A percentile compares a stretch with the other conserved stretches of the same genome.
These are phyloP conservation scores for Aspergillus quadrilineatus DNA, from an alignment of 2,329 filamentous ascomycete species.

Conservation along the genomic window DNA sequence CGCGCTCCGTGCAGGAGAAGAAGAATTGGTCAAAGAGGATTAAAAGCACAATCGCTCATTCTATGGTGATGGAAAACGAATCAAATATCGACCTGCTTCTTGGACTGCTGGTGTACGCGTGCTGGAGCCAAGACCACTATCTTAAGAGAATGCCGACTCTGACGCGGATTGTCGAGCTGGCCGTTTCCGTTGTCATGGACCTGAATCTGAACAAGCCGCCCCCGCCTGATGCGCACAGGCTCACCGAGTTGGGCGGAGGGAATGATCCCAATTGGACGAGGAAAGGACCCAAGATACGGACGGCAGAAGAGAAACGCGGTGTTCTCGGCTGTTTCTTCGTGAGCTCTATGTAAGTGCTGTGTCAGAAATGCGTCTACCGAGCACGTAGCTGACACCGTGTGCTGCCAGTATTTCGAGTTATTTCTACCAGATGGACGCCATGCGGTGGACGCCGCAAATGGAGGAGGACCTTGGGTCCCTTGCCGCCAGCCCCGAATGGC, in stretches of 20 bases:
- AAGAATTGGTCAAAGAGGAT: not conserved
- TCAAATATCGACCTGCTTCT: slow-evolving; percentile 4
- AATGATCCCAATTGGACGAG: not conserved
- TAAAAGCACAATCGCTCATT: not conserved
- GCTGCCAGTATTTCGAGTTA: not conserved
- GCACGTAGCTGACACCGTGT: not conserved
- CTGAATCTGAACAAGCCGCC: not conserved
- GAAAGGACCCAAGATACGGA: not conserved
- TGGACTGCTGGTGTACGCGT: not conserved
- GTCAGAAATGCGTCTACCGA: not conserved
- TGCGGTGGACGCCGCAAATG: slow-evolving; percentile 1
- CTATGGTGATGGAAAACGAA: not conserved
- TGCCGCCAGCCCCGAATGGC: not conserved
- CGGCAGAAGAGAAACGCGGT: not conserved
- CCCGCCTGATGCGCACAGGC: not conserved
- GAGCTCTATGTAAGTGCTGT: not conserved
- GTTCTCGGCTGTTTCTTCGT: slow-evolving; percentile 1
- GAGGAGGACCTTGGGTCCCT: not conserved
- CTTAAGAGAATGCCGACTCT: not conserved
- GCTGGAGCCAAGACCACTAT: slow-evolving; percentile 1
- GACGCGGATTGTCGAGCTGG: not conserved
- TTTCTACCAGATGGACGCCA: not conserved
- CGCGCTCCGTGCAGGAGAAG: not conserved
- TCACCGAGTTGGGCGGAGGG: not conserved
- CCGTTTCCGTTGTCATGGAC: not conserved